Percentiles rank a stretch among this genome's conserved stretches.
Conservation (phyloP, 495 filamentous ascomycete genomes). For the Penicillium manginii region DNA sequence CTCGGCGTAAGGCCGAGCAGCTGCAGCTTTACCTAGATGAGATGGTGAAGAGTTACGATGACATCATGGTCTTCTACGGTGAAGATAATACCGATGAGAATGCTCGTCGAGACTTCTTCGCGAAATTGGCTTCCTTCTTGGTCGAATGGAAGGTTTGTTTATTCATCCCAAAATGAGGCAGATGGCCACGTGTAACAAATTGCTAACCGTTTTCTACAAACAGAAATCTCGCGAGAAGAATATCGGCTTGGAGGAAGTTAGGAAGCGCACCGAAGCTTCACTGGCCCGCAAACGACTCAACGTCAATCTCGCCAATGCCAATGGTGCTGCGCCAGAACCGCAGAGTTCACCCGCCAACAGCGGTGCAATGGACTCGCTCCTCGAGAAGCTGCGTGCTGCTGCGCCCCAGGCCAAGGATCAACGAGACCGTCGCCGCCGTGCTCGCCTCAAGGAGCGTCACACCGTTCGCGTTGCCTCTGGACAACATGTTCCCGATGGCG, state of each 20-base stretch:
- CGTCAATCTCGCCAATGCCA: conserved; percentile 52
- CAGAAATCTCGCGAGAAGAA: conserved; percentile 94
- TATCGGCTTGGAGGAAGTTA: conserved; percentile 75
- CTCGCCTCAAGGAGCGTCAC: conserved; percentile 86
- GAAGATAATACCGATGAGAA: conserved; percentile 93
- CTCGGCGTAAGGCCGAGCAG: conserved; percentile 92
- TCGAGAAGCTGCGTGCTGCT: conserved; percentile 93
- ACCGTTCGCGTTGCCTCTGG: conserved; percentile 89
- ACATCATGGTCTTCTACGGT: conserved; percentile 96
- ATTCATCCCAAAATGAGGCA: conserved; percentile 33
- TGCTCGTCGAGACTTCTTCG: conserved; percentile 94
- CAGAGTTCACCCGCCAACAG: conserved; percentile 74
- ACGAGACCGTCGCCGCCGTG: conserved; percentile 83
- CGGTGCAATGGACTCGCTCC: conserved; percentile 94
- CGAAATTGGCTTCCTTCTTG: conserved; percentile 91
- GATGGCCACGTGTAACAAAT: conserved; percentile 20
- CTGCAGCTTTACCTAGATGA: conserved; percentile 92
- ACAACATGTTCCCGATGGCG: conserved; percentile 75
- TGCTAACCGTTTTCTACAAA: neutral
- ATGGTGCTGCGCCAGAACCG: conserved; percentile 39
- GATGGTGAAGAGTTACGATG: conserved; percentile 87
- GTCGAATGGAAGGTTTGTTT: conserved; percentile 81
- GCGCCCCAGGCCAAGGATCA: conserved; percentile 87
- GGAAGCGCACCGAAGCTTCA: conserved; percentile 81
- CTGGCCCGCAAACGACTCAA: conserved; percentile 88